Evolutionary conservation across 2,329 filamentous ascomycete genomes (phyloP), one percentile per base, ranked within the genome.

Genomic region (Onygena corvina): DNA sequence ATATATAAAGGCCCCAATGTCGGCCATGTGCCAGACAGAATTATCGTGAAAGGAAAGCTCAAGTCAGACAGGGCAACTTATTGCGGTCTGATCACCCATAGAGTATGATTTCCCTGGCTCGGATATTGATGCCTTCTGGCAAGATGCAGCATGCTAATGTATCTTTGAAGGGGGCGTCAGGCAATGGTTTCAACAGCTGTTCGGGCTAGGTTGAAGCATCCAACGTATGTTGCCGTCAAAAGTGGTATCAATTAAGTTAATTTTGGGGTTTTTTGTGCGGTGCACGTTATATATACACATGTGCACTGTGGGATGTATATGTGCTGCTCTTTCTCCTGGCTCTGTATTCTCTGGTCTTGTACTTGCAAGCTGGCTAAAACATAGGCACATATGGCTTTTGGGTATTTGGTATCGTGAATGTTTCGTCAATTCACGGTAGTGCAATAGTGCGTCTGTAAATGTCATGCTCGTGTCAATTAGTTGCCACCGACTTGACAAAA

Each of bases 51-150:
- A 25, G 40, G 40, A 5, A 45, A 45, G 23, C 5, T 7, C 6
- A 21, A 18, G 21, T 18, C n/a, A 18, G 23, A 25, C n/a, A 21
- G 23, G 11, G 40, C 40, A 6, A 45, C 40, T n/a, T 45, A 45
- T 27, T 45, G 40, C 21, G 40, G 40, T 6, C n/a, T 45, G 12
- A 45, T 45, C 40, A 45, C 40, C 8, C 40, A 45, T 25, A 45
- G n/a, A 7, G 40, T 45, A 20, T 18, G 40, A 7, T n/a, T 36
- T 7, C 12, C 4, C 12, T 5, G 12, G 6, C 14, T 21, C 7
- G 11, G n/a, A 4, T 27, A 21, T 18, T 25, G 11, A n/a, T 21
- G 21, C 8, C 16, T 8, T 8, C 8, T 8, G 35, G 8, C 8
- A 27, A 4, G 40, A 20, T 6, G 21, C 12, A 8, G 5, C 11